Percentiles rank a stretch among this genome's conserved stretches.
Conservation (phyloP, 2,329 filamentous ascomycete genomes). For the Neopestalotiopsis rosae region DNA sequence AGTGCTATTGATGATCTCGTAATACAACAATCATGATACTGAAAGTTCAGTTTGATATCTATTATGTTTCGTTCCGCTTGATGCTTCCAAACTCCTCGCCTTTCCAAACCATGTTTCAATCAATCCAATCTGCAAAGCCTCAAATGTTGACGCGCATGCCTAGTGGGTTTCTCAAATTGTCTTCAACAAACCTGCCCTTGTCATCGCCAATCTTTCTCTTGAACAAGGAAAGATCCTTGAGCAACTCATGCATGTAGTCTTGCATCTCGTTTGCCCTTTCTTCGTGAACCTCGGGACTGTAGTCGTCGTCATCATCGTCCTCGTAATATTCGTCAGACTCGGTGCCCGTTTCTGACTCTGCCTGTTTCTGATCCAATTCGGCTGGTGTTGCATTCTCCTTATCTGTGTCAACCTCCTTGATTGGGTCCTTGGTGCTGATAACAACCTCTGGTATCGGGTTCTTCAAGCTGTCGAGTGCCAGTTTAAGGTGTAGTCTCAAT, state of each 20-base stretch:
- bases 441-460: slow-evolving; percentile 80
- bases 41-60: not conserved
- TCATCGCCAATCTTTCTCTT: slow-evolving; percentile 88
- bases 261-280: slow-evolving; percentile 71
- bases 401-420: slow-evolving; percentile 35
- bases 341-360: slow-evolving; percentile 42
- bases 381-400: slow-evolving; percentile 35
- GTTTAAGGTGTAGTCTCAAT: slow-evolving; percentile 82
- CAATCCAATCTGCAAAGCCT: slow-evolving; percentile 7
- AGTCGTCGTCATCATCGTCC: slow-evolving; percentile 54
- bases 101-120: slow-evolving; percentile 16
- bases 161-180: slow-evolving; percentile 59
- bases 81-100: slow-evolving; percentile 8
- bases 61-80: not conserved
- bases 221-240: slow-evolving; percentile 81
- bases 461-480: slow-evolving; percentile 84
- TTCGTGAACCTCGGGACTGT: slow-evolving; percentile 50
- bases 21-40: slow-evolving; percentile 5
- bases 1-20: not conserved
- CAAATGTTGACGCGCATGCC: slow-evolving; percentile 48
- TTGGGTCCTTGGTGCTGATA: slow-evolving; percentile 35
- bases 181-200: slow-evolving; percentile 72
- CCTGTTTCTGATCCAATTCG: slow-evolving; percentile 26
- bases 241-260: slow-evolving; percentile 81
- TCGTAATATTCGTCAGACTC: slow-evolving; percentile 63